Evolutionary conservation across 2,329 filamentous ascomycete genomes (phyloP).

Genomic region (Fusarium chaquense): DNA sequence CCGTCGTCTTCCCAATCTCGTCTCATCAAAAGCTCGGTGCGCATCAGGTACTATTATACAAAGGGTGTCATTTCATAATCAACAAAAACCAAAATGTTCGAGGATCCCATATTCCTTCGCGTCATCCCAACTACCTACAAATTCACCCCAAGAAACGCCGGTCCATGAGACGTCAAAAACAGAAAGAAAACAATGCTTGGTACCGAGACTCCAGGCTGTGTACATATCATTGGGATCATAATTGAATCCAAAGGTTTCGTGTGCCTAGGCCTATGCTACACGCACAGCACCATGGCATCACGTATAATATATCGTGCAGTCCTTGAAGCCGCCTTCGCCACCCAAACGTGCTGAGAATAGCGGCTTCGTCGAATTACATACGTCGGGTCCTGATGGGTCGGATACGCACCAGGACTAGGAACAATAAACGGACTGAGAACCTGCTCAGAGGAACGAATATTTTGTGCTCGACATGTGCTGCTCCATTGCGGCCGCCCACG

Average conservation of each 20-base stretch:
- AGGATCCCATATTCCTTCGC: constrained; percentile 9
- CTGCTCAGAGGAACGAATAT: constrained; percentile 52
- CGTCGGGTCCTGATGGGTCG: constrained; percentile 3
- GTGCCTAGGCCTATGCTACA: constrained; percentile 4
- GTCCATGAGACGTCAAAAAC: constrained; percentile 33
- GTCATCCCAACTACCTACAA: constrained; percentile 10
- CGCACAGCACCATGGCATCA: constrained; percentile 3
- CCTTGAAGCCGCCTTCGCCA: constrained; percentile 25
- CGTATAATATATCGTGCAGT: constrained; percentile 30
- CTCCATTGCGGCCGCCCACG: constrained; percentile 54
- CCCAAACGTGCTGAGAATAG: constrained; percentile 25
- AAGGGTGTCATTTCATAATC: constrained; percentile 37
- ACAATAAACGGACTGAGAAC: constrained; percentile 33
- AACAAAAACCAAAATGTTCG: constrained; percentile 30
- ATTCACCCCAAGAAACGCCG: constrained; percentile 42
- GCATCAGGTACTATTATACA: constrained; percentile 39
- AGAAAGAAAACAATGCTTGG: constrained; percentile 32
- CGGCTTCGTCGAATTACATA: constrained; percentile 23
- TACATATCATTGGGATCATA: constrained; percentile 30
- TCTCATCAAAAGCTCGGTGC: constrained; percentile 12
- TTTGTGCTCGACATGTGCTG: constrained; percentile 45
- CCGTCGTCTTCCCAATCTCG: constrained; percentile 20
- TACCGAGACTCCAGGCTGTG: constrained; percentile 43
- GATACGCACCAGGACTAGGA: constrained; percentile 7
- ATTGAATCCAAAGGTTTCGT: constrained; percentile 20